phyloP scores from a whole-genome alignment of 2,329 filamentous ascomycete genomes.

The Scytalidium lignicola region DNA sequence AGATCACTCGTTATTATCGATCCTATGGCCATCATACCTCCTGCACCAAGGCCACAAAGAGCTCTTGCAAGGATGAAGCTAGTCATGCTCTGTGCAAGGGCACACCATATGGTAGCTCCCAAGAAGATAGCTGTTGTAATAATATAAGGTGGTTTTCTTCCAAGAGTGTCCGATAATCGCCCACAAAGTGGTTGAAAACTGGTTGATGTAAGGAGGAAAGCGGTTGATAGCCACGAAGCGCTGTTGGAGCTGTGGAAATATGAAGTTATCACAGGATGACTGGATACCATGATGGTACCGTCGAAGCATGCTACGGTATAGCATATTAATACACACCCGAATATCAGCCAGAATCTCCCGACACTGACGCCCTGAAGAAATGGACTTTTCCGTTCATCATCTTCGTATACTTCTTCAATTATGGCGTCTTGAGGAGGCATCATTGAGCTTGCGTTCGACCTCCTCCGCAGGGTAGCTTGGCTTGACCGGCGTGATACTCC shows the following conservation, averaged over 20 bases:
- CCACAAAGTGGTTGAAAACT: slow-evolving; percentile 72
- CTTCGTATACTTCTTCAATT: slow-evolving; percentile 9
- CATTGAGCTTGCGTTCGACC: slow-evolving; percentile 14
- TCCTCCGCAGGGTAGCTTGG: slow-evolving; percentile 12
- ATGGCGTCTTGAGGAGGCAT: slow-evolving; percentile 10
- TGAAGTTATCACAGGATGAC: slow-evolving; percentile 75
- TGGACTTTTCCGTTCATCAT: slow-evolving; percentile 16
- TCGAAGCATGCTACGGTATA: slow-evolving; percentile 65
- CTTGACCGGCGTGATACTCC: slow-evolving; percentile 11
- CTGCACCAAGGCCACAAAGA: slow-evolving; percentile 67
- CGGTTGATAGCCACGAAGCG: slow-evolving; percentile 77
- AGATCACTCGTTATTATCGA: slow-evolving; percentile 69
- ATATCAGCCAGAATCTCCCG: slow-evolving; percentile 57
- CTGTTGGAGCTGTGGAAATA: slow-evolving; percentile 73
- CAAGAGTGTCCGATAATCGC: slow-evolving; percentile 68
- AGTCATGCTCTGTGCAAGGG: slow-evolving; percentile 59
- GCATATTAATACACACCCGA: slow-evolving; percentile 50
- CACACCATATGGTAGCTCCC: slow-evolving; percentile 64
- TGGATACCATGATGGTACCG: slow-evolving; percentile 75
- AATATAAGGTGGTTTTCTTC: slow-evolving; percentile 62
- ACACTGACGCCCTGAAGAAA: slow-evolving; percentile 38
- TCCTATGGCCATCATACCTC: slow-evolving; percentile 63
- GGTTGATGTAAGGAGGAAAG: slow-evolving; percentile 72
- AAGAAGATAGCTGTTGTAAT: slow-evolving; percentile 58
- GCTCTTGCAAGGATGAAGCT: slow-evolving; percentile 67